phyloP scores from a whole-genome alignment of 805 yeast genomes.

The Cyberlindnera mississippiensis region DNA sequence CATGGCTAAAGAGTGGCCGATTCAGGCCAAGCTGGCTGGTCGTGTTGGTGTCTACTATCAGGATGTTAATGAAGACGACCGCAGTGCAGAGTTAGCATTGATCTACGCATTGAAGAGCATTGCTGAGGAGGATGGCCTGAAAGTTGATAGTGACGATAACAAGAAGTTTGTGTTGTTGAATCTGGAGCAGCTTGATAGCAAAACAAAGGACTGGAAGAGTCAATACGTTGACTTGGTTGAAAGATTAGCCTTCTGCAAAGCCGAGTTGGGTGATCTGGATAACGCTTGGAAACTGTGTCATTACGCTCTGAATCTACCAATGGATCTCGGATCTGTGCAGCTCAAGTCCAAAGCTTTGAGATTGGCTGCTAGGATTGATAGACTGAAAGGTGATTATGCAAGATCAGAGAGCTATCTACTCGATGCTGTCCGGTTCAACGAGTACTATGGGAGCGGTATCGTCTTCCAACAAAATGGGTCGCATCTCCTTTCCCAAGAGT shows the following conservation, averaged over 20 bases:
- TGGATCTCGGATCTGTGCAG: conserved; percentile 26
- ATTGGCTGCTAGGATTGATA: conserved; percentile 33
- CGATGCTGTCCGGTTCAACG: conserved; percentile 28
- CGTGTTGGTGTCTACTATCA: conserved; percentile 39
- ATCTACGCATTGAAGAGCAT: conserved; percentile 29
- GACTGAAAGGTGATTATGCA: conserved; percentile 17
- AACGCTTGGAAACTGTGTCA: conserved; percentile 27
- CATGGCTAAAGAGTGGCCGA: conserved; percentile 12
- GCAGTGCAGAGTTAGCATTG: conserved; percentile 33
- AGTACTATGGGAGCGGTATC: conserved; percentile 19
- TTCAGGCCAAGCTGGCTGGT: conserved; percentile 8
- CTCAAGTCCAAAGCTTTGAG: conserved; percentile 30
- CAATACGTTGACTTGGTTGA: conserved; percentile 37
- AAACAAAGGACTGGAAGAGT: conserved; percentile 29
- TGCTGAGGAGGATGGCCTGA: conserved; percentile 30
- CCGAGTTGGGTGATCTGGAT: conserved; percentile 24
- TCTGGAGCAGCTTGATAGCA: conserved; percentile 24
- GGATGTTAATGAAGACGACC: conserved; percentile 30
- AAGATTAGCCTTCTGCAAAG: conserved; percentile 36
- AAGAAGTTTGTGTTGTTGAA: conserved; percentile 22
- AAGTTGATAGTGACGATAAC: conserved; percentile 16
- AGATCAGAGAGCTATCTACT: conserved; percentile 29
- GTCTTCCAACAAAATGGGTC: conserved; percentile 19
- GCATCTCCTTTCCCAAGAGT: conserved; percentile 9
- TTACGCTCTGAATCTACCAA: conserved; percentile 30